Evolutionary conservation across 1,284 basidiomycete genomes (phyloP), one percentile per base, ranked within the genome.

Genomic region (Trichosporon coremiiforme): DNA sequence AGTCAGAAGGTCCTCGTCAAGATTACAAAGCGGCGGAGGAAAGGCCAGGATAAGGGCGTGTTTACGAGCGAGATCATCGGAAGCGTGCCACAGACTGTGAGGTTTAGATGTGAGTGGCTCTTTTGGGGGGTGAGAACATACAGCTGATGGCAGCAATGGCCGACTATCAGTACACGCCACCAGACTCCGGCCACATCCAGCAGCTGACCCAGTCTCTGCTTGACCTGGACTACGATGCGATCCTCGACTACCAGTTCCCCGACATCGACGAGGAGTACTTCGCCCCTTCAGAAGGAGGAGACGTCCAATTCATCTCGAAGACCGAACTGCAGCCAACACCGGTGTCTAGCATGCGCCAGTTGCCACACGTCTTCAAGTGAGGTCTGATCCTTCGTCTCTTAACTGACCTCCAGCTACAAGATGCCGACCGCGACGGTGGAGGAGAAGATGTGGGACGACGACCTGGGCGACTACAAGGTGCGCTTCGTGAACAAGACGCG

Each of bases 151-250:
- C 67, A 97, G 94, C 89, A 71, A 93, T 96, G 91, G 92, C 90
- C 55, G 94, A 97, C 80, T 96, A 89, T 78, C 94, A 96, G 82
- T 96, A 89, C 81, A 88, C 90, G 68, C 92, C 93, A 1, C 85
- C 90, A 68, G 85, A 86, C 76, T 82, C 88, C 25, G 92, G 95
- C 76, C 89, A 90, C 2, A 84, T 93, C 2, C 83, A 89, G 1
- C 84, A 88, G 70, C 82, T 97, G 66, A 88, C 91, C 2, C 76
- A 86, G 12, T 88, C 91, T 0, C 90, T 97, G 87, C 87, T 89
- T 63, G 85, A 85, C 2, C 88, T 95, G 85, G 90, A 97, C 77
- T 91, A 91, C 66, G 89, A 94, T 68, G 86, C 87, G 13, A 88
- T 95, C 36, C 85, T 87, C 41, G 84, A 88, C 29, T 95, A 92